These are phyloP conservation scores for Magnolia kwangsiensis DNA, from an alignment of 164 flowering plant genomes.

Conservation along the genomic window DNA sequence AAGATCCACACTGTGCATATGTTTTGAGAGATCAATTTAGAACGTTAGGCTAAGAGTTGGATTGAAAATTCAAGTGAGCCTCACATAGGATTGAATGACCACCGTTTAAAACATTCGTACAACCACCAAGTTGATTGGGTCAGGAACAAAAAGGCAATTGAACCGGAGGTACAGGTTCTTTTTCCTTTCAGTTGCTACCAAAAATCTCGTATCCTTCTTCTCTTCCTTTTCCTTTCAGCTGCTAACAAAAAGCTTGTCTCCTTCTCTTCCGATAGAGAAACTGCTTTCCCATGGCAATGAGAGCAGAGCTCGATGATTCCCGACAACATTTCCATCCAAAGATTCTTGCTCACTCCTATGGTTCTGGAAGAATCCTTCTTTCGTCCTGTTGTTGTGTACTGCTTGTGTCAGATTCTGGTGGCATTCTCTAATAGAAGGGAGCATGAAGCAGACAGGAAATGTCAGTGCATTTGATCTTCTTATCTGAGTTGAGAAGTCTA, in stretches of 20 bases:
- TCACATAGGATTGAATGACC: no score
- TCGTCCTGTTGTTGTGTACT: not conserved
- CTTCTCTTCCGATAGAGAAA: not conserved
- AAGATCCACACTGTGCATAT: no score
- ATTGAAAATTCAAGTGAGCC: no score
- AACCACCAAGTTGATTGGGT: no score
- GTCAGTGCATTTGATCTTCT: not conserved
- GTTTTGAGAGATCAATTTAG: no score
- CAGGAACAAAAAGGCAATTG: not conserved
- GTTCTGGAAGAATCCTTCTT: not conserved
- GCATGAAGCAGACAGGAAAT: not conserved
- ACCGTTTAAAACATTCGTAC: no score
- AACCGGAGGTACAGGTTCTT: constrained; percentile 7
- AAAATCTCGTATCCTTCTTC: not conserved
- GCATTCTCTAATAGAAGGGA: not conserved
- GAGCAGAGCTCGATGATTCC: not conserved
- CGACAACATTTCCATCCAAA: not conserved
- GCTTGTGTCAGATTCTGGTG: constrained; percentile 1
- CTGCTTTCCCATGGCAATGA: constrained; percentile 13
- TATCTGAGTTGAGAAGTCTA: not conserved
- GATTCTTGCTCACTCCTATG: not conserved
- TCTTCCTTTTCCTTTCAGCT: not conserved
- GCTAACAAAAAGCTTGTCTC: not conserved
- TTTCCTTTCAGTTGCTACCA: constrained; percentile 1
- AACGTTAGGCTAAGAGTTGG: no score